These are phyloP conservation scores for Metschnikowia chrysomelidarum DNA, from an alignment of 805 yeast species.

Conservation along the genomic window DNA sequence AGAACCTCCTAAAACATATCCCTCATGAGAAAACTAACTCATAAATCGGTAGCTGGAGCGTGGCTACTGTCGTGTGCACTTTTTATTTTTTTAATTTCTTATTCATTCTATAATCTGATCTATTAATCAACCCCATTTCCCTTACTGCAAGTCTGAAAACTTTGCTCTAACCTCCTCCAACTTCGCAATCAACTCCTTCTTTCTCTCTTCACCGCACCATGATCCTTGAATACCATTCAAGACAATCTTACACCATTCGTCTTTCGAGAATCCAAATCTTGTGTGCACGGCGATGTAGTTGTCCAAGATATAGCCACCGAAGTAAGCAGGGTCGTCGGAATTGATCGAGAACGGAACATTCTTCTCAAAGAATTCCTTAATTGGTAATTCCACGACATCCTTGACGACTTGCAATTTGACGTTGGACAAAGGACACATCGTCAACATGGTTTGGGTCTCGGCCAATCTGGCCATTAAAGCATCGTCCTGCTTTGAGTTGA, in stretches of 20 bases:
- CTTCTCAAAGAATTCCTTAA: slow-evolving; percentile 55
- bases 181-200: slow-evolving; percentile 44
- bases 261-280: slow-evolving; percentile 57
- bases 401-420: slow-evolving; percentile 72
- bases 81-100: no score
- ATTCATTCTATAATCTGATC: no score
- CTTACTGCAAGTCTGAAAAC: slow-evolving; percentile 24
- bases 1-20: no score
- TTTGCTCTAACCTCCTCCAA: slow-evolving; percentile 46
- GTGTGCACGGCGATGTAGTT: slow-evolving; percentile 67
- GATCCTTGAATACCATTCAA: slow-evolving; percentile 68
- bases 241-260: slow-evolving; percentile 65
- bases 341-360: slow-evolving; percentile 73
- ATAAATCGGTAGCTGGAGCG: no score
- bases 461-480: slow-evolving; percentile 58
- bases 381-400: slow-evolving; percentile 65
- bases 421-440: slow-evolving; percentile 78
- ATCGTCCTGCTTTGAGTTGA: slow-evolving; percentile 56
- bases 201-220: slow-evolving; percentile 62
- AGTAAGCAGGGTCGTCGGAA: slow-evolving; percentile 58
- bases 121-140: no score
- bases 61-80: no score
- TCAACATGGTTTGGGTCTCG: slow-evolving; percentile 51
- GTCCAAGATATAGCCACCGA: slow-evolving; percentile 81
- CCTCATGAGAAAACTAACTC: no score